phyloP scores from a whole-genome alignment of 2,329 filamentous ascomycete genomes.

The Penicillium sp. region DNA sequence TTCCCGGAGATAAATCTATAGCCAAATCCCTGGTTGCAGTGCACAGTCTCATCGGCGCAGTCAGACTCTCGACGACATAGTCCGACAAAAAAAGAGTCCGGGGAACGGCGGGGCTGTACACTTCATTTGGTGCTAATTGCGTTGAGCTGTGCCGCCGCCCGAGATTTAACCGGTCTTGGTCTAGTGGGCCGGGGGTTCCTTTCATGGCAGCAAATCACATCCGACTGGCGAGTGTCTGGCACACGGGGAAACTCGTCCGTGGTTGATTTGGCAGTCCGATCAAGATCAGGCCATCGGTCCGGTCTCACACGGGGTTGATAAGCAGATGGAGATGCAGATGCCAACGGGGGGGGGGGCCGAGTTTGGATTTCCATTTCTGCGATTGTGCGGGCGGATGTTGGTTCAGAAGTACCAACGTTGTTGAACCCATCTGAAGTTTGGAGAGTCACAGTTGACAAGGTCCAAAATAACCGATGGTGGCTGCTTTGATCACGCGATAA shows the following conservation, averaged over 20 bases:
- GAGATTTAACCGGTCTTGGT: slow-evolving; percentile 1
- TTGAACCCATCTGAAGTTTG: not conserved
- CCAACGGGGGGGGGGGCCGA: not conserved
- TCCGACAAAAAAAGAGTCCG: slow-evolving; percentile 2
- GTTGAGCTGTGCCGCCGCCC: not conserved
- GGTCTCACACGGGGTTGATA: not conserved
- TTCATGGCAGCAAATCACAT: slow-evolving; percentile 1
- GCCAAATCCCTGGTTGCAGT: not conserved
- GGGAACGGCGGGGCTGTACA: slow-evolving; percentile 2
- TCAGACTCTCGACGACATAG: not conserved
- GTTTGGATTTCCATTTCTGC: not conserved
- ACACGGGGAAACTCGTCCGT: slow-evolving; percentile 9
- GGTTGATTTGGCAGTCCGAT: slow-evolving; percentile 8
- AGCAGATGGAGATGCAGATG: not conserved
- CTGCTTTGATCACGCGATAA: not conserved
- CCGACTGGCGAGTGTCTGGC: not conserved
- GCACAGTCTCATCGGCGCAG: not conserved
- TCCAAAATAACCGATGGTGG: not conserved
- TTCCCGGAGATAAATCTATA: not conserved
- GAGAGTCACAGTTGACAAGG: not conserved
- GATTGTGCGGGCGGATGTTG: not conserved
- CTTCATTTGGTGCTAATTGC: not conserved
- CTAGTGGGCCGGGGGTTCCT: not conserved
- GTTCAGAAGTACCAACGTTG: not conserved
- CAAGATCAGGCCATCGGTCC: slow-evolving; percentile 4